Base-by-base conservation (phyloP, 208 protist species). In the Crithidia mellificae region DNA sequence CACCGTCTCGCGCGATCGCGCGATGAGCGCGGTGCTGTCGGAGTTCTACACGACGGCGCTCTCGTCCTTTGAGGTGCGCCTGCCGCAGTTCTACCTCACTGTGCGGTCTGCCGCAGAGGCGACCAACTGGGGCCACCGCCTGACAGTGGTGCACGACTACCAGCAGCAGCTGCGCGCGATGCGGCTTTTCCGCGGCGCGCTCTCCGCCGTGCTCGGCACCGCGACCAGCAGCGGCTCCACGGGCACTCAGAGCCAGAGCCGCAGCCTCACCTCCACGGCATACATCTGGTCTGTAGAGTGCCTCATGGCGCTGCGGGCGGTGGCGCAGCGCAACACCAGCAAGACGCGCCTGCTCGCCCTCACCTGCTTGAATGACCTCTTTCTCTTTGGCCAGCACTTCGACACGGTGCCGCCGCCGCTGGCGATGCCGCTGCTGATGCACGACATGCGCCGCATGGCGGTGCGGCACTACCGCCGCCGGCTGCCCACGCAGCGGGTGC, bases 111-210 rank as follows among this genome's bases (percentile, higher is more conserved):
- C 85, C 55, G 65, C 78, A 19, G 72, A 83, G 32, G 74, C 54
- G 15, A 66, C 80, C 2, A 91, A 92, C 72, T 95, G 89, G 90
- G 92, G 92, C n/a, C 93, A 92, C 75, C 86, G 85, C 38, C 51
- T 95, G 36, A 54, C 74, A 29, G 77, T 94, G 34, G 77, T 97
- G 34, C 90, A 84, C 72, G 80, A 92, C 53, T 78, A 68, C 55
- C 73, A 76, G 12, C 69, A 72, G 14, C 84, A 90, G 67, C 75
- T 87, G 14, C 77, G 63, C n/a, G 89, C 89, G 11, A 82, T 87
- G 53, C 72, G 75, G 9, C 52, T 91, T 36, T 73, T 97, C 41
- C 81, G 81, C 49, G 54, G 61, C 20, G 78, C 77, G 15, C 58
- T 94, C 24, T 77, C 79, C 52, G 59, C 75, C 12, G 67, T 80